Conservation (phyloP, 2,329 filamentous ascomycete genomes). For the Penicillium sumatraense region DNA sequence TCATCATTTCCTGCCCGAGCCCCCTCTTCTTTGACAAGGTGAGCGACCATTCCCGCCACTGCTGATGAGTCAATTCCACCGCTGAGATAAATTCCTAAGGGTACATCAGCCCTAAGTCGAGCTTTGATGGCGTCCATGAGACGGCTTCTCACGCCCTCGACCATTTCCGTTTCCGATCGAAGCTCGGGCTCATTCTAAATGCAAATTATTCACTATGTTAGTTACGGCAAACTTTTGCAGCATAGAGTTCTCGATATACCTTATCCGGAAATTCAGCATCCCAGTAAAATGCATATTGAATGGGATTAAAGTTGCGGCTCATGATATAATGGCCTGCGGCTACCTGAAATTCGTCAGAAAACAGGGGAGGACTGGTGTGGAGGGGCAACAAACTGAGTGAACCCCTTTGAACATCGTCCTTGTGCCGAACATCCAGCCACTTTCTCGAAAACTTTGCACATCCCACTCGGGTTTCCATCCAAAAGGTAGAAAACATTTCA, state of each 20-base stretch:
- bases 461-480: constrained; percentile 61
- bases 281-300: constrained; percentile 56
- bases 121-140: constrained; percentile 59
- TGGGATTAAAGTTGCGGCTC: constrained; percentile 42
- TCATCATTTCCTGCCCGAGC: constrained; percentile 50
- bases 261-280: constrained; percentile 59
- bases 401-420: constrained; percentile 58
- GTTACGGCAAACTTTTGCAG: neutral
- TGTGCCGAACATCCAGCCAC: constrained; percentile 50
- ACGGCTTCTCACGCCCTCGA: constrained; percentile 31
- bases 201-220: neutral
- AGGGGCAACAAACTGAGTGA: constrained; percentile 36
- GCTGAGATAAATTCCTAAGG: constrained; percentile 60
- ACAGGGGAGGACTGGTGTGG: neutral
- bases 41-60: constrained; percentile 60
- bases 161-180: constrained; percentile 56
- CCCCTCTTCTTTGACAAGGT: constrained; percentile 53
- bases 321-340: constrained; percentile 52
- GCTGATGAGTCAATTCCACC: constrained; percentile 64
- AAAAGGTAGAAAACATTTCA: constrained; percentile 58
- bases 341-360: constrained; percentile 33
- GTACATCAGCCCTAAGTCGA: constrained; percentile 61
- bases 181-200: constrained; percentile 42
- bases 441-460: constrained; percentile 50
- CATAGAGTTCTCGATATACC: constrained; percentile 31